A percentile compares a stretch with the other conserved stretches of the same genome.
These are phyloP conservation scores for Anisodus tanguticus DNA, from an alignment of 257 asterid species.

Conservation along the genomic window DNA sequence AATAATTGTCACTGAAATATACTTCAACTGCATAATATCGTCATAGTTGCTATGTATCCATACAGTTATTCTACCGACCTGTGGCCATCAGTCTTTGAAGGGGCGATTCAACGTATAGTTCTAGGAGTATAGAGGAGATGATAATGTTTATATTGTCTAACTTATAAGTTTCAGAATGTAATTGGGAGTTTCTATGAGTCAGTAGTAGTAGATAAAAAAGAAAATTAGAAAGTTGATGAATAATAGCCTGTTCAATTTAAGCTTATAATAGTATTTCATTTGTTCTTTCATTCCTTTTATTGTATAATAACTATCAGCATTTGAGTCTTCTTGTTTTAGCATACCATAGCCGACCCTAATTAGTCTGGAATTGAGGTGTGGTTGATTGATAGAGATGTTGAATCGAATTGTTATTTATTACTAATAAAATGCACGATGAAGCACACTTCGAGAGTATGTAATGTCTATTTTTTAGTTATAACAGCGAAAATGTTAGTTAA, in stretches of 20 bases:
- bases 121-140: background rate
- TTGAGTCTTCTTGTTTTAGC: background rate
- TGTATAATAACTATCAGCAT: background rate
- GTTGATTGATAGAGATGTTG: background rate
- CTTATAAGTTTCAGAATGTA: conserved; percentile 2
- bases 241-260: conserved; percentile 18
- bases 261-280: background rate
- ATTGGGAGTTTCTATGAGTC: background rate
- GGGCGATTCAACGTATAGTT: background rate
- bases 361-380: background rate
- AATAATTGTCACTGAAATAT: background rate
- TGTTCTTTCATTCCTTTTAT: conserved; percentile 17
- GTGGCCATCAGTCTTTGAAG: background rate
- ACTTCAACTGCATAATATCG: background rate
- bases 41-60: conserved; percentile 1
- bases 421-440: background rate
- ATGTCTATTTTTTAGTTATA: too few relatives aligned
- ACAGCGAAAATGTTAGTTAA: too few relatives aligned
- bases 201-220: background rate
- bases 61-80: too few relatives aligned
- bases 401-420: background rate
- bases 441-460: background rate
- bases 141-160: background rate
- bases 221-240: background rate
- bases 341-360: background rate